These are phyloP conservation scores for Moesziomyces sp. DNA, from an alignment of 1,284 basidiomycete species.

Conservation along the genomic window DNA sequence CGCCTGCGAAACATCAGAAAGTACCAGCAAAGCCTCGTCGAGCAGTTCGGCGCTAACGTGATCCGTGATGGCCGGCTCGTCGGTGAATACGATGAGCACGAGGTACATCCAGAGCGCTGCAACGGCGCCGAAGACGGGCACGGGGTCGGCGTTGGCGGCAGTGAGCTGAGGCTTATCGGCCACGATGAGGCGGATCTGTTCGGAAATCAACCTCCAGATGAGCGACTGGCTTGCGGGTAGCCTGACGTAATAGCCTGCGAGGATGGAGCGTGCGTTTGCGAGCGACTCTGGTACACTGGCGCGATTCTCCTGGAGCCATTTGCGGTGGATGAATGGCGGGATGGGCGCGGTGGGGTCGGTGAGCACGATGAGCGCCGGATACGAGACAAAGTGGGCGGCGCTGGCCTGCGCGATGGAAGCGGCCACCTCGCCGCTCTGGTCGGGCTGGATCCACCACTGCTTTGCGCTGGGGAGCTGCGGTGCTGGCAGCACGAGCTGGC, in stretches of 20 bases:
- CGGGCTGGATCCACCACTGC: slow-evolving; percentile 56
- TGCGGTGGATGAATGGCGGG: slow-evolving; percentile 59
- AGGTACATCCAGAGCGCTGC: slow-evolving; percentile 60
- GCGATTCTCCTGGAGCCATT: slow-evolving; percentile 59
- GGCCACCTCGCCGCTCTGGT: slow-evolving; percentile 39
- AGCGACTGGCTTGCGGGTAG: slow-evolving; percentile 54
- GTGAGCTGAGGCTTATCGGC: slow-evolving; percentile 10
- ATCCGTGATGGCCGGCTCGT: slow-evolving; percentile 41
- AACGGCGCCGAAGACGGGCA: slow-evolving; percentile 48
- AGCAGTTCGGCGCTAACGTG: slow-evolving; percentile 47
- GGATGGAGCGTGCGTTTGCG: slow-evolving; percentile 52
- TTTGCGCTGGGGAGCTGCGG: slow-evolving; percentile 40
- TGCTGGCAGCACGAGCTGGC: slow-evolving; percentile 26
- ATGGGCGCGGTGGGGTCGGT: slow-evolving; percentile 59
- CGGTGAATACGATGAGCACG: slow-evolving; percentile 55
- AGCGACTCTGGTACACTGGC: slow-evolving; percentile 43
- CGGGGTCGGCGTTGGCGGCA: slow-evolving; percentile 18
- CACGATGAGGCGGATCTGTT: slow-evolving; percentile 36
- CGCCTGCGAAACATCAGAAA: slow-evolving; percentile 43
- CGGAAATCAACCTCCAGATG: slow-evolving; percentile 51
- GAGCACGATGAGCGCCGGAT: slow-evolving; percentile 59
- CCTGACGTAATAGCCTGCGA: slow-evolving; percentile 58
- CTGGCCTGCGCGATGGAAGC: slow-evolving; percentile 54
- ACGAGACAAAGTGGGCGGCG: slow-evolving; percentile 59
- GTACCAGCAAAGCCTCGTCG: slow-evolving; percentile 38